These are phyloP conservation scores for Phanerochaete sordida DNA, from an alignment of 768 basidiomycete genomes.

Conservation along the genomic window DNA sequence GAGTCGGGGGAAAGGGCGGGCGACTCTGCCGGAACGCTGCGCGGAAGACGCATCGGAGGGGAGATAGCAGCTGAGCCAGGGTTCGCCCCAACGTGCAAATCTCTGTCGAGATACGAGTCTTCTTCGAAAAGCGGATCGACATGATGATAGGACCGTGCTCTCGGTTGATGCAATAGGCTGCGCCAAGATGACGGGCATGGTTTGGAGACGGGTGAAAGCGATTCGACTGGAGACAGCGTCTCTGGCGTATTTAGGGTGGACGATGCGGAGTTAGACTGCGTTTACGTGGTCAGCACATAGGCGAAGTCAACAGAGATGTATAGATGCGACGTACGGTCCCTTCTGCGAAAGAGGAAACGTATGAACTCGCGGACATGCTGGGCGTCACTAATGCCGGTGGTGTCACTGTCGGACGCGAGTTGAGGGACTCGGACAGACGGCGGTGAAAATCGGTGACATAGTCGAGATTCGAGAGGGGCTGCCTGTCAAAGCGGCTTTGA, in stretches of 20 bases:
- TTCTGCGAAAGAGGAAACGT: slow-evolving; percentile 6
- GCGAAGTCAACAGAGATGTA: background rate
- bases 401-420: background rate
- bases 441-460: slow-evolving; percentile 27
- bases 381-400: background rate
- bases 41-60: slow-evolving; percentile 2
- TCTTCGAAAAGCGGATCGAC: background rate
- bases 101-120: background rate
- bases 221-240: slow-evolving; percentile 6
- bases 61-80: background rate
- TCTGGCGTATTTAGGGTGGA: background rate
- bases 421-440: slow-evolving; percentile 20
- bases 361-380: slow-evolving; percentile 6
- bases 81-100: background rate
- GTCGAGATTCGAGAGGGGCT: slow-evolving; percentile 22
- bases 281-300: background rate
- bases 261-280: slow-evolving; percentile 3
- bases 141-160: background rate
- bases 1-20: slow-evolving; percentile 12
- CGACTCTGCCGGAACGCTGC: slow-evolving; percentile 11
- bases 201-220: slow-evolving; percentile 1
- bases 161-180: background rate
- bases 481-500: background rate
- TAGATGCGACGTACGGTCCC: background rate
- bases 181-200: background rate